phyloP scores from a whole-genome alignment of 2,329 filamentous ascomycete species.

The Colletotrichum lini region DNA sequence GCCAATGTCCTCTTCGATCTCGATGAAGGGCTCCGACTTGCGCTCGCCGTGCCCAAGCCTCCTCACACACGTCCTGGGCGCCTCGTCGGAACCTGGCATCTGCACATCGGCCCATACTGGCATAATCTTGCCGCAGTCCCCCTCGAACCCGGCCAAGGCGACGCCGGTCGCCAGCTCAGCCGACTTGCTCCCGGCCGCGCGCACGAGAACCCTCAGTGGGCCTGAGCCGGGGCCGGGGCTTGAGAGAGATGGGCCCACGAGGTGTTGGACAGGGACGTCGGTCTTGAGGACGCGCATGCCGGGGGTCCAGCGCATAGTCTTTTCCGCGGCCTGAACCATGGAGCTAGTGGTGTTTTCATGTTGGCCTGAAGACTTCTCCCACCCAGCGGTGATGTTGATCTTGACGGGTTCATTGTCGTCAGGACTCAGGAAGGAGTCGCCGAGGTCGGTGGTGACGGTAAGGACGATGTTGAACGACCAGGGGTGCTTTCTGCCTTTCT shows the following conservation, averaged over 20 bases:
- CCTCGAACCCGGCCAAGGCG: constrained; percentile 16
- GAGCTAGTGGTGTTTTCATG: constrained; percentile 49
- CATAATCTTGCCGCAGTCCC: constrained; percentile 57
- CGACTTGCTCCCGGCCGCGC: constrained; percentile 1
- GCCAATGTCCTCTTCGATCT: constrained; percentile 70
- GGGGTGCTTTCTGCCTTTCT: constrained; percentile 43
- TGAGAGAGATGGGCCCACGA: background rate
- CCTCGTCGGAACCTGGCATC: constrained; percentile 13
- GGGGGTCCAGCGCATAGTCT: constrained; percentile 48
- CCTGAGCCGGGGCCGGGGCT: background rate
- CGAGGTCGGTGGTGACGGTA: constrained; percentile 71
- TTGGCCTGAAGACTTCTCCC: constrained; percentile 47
- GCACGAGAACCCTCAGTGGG: constrained; percentile 1
- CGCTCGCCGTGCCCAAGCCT: constrained; percentile 49
- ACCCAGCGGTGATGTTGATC: constrained; percentile 54
- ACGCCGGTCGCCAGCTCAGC: constrained; percentile 23
- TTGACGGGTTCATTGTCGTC: constrained; percentile 60
- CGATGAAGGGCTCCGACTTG: constrained; percentile 49
- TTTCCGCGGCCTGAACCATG: constrained; percentile 18
- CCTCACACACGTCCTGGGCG: constrained; percentile 49
- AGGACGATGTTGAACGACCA: constrained; percentile 61
- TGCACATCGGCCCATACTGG: constrained; percentile 58
- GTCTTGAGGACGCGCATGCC: constrained; percentile 56
- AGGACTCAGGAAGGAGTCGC: constrained; percentile 65
- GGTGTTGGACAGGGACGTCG: constrained; percentile 45